Percentiles rank a stretch among this genome's conserved stretches.
These are phyloP conservation scores for Kalmusia sp. DNA, from an alignment of 2,329 filamentous ascomycete species.

Conservation along the genomic window DNA sequence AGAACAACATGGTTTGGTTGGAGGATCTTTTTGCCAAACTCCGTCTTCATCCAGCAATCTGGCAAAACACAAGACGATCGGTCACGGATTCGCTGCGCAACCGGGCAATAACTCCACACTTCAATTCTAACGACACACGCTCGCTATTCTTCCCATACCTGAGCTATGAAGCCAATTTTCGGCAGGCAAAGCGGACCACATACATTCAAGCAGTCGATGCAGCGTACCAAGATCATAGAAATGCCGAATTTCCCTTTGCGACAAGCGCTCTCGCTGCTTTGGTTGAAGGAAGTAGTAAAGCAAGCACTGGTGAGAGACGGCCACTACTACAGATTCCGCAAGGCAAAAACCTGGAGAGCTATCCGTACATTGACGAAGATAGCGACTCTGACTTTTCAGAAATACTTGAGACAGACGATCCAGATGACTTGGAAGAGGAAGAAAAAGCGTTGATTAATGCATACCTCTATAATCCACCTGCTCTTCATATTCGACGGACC, in stretches of 20 bases:
- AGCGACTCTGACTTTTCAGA: slow-evolving; percentile 6
- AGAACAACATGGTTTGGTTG: slow-evolving; percentile 15
- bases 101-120: slow-evolving; percentile 5
- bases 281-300: background rate
- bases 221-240: background rate
- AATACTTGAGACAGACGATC: background rate
- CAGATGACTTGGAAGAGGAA: slow-evolving; percentile 15
- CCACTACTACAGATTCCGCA: background rate
- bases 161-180: slow-evolving; percentile 10
- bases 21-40: slow-evolving; percentile 16
- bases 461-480: slow-evolving; percentile 15
- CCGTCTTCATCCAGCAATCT: slow-evolving; percentile 8
- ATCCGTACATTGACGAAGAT: slow-evolving; percentile 5
- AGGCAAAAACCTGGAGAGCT: slow-evolving; percentile 4
- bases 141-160: slow-evolving; percentile 8
- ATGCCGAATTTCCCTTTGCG: background rate
- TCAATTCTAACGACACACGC: background rate
- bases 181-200: slow-evolving; percentile 2
- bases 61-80: slow-evolving; percentile 5
- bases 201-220: slow-evolving; percentile 1
- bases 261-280: background rate
- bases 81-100: slow-evolving; percentile 8
- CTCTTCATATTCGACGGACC: slow-evolving; percentile 19
- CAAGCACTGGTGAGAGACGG: background rate
- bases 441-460: slow-evolving; percentile 14